Percentiles rank a stretch among this genome's conserved stretches.
phyloP scores from a whole-genome alignment of 331 rosid species.

The Stylosanthes scabra region DNA sequence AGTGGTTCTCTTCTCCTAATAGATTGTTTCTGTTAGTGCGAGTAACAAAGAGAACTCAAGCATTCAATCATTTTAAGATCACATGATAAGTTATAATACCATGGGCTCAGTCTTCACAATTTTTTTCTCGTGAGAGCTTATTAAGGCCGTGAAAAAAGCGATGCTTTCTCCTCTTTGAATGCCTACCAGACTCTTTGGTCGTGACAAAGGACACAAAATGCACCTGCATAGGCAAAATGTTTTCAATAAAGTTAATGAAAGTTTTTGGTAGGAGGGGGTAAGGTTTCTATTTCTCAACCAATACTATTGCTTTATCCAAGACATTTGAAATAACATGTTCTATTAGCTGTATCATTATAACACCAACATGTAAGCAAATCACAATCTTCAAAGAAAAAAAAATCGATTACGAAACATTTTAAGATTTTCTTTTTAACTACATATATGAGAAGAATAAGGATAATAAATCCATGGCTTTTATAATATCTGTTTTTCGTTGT shows the following conservation, averaged over 20 bases:
- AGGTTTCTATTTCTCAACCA: neutral
- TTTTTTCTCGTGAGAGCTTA: slow-evolving; percentile 40
- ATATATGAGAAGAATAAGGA: slow-evolving; percentile 12
- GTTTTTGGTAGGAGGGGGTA: neutral
- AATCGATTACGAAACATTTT: slow-evolving; percentile 8
- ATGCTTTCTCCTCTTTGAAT: slow-evolving; percentile 79
- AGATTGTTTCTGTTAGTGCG: neutral
- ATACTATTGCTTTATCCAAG: neutral
- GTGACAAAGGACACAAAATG: slow-evolving; percentile 61
- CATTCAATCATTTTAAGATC: slow-evolving; percentile 1
- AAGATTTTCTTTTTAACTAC: neutral
- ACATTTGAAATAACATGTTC: slow-evolving; percentile 1
- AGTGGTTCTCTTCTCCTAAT: too few species aligned
- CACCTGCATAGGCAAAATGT: slow-evolving; percentile 55
- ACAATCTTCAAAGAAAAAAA: slow-evolving; percentile 1
- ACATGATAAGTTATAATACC: slow-evolving; percentile 15
- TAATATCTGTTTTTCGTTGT: too few species aligned
- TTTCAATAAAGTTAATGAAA: neutral
- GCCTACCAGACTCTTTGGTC: slow-evolving; percentile 62
- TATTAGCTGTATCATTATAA: neutral
- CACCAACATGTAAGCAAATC: slow-evolving; percentile 2
- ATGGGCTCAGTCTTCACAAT: neutral
- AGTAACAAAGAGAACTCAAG: slow-evolving; percentile 10
- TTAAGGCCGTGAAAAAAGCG: slow-evolving; percentile 88
- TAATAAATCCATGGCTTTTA: neutral